Evolutionary conservation across 1,284 basidiomycete species (phyloP).

Genomic region (Puccinia triticina): DNA sequence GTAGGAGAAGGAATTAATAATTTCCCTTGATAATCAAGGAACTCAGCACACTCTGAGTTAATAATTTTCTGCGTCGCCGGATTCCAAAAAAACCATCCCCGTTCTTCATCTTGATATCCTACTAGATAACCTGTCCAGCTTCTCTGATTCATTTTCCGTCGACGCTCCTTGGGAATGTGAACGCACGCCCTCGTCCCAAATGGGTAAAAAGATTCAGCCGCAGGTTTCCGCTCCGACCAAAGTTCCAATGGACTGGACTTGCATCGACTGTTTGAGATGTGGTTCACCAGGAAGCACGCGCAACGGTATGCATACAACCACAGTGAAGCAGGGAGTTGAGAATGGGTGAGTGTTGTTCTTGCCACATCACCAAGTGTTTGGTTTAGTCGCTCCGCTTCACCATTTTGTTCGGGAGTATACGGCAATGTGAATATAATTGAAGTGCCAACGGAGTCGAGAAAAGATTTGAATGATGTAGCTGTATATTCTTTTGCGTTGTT

Average conservation of each 20-base stretch:
- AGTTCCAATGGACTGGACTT: not conserved
- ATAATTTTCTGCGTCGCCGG: not conserved
- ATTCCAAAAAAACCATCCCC: slow-evolving; percentile 13
- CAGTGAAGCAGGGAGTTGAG: not conserved
- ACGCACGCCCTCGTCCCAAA: slow-evolving; percentile 1
- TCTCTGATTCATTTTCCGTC: not conserved
- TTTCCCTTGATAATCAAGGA: slow-evolving; percentile 4
- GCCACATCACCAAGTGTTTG: slow-evolving; percentile 13
- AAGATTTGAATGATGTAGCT: not conserved
- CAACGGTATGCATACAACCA: slow-evolving; percentile 14
- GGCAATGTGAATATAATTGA: not conserved
- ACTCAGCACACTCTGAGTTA: not conserved
- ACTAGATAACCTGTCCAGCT: not conserved
- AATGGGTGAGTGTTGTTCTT: not conserved
- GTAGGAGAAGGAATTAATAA: not conserved
- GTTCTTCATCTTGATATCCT: not conserved
- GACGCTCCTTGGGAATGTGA: slow-evolving; percentile 8
- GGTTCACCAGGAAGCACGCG: slow-evolving; percentile 4
- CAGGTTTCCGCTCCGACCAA: not conserved
- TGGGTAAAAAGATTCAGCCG: not conserved
- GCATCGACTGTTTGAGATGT: not conserved
- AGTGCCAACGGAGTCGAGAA: not conserved
- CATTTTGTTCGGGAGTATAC: slow-evolving; percentile 28
- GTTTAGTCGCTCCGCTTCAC: slow-evolving; percentile 22
- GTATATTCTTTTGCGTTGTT: slow-evolving; percentile 19